Evolutionary conservation across 495 filamentous ascomycete species (phyloP).

Genomic region (Penicillium cinerascens): DNA sequence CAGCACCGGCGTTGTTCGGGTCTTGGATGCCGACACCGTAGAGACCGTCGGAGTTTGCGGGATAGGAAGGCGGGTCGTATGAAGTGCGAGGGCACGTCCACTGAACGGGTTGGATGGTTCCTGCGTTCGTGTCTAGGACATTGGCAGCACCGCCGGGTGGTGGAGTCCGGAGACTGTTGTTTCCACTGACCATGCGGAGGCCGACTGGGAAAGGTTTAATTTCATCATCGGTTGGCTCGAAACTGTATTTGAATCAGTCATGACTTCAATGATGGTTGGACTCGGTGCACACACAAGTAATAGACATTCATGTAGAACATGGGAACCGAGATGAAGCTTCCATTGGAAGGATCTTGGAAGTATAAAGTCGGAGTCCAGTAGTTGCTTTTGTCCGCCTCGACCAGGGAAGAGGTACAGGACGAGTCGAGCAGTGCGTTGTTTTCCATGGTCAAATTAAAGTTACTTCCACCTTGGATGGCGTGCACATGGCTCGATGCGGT

Average conservation of each 20-base stretch:
- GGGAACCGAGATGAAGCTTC: conserved; percentile 64
- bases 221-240: conserved; percentile 52
- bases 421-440: conserved; percentile 56
- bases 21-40: conserved; percentile 14
- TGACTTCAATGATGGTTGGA: background rate
- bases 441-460: conserved; percentile 60
- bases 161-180: conserved; percentile 32
- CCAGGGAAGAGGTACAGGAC: conserved; percentile 61
- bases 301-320: conserved; percentile 67
- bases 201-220: conserved; percentile 65
- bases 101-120: conserved; percentile 13
- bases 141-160: conserved; percentile 4
- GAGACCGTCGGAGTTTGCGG: conserved; percentile 7
- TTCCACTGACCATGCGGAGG: conserved; percentile 73
- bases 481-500: conserved; percentile 65
- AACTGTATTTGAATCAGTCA: conserved; percentile 49
- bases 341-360: conserved; percentile 57
- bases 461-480: conserved; percentile 70
- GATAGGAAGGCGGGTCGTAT: conserved; percentile 12
- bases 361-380: conserved; percentile 76
- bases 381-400: conserved; percentile 65
- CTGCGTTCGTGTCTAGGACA: conserved; percentile 4
- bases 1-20: conserved; percentile 12
- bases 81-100: conserved; percentile 15
- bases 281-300: conserved; percentile 53